These are phyloP conservation scores for Cladosporium sp. DNA, from an alignment of 2,329 filamentous ascomycete species.

Conservation along the genomic window DNA sequence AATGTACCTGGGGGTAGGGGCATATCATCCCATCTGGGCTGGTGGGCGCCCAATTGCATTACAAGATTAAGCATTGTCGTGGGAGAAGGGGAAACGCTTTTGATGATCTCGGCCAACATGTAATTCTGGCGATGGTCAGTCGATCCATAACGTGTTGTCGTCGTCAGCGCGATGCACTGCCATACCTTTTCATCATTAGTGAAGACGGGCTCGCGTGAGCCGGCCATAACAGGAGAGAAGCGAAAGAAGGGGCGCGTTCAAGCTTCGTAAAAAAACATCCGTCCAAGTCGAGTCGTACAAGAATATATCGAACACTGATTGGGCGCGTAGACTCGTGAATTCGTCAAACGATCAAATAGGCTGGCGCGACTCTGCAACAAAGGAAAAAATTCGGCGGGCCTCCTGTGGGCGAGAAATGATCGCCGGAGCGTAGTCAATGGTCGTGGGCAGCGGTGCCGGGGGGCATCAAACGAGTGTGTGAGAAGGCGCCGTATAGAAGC, in stretches of 20 bases:
- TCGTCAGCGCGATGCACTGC: background rate
- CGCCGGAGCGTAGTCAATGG: conserved; percentile 11
- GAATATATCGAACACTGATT: conserved; percentile 22
- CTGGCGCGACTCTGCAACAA: conserved; percentile 29
- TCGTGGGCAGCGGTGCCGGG: background rate
- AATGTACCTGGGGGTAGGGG: conserved; percentile 51
- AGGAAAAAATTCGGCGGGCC: conserved; percentile 30
- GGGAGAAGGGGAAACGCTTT: conserved; percentile 48
- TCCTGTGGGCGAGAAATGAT: conserved; percentile 11
- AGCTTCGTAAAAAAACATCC: conserved; percentile 35
- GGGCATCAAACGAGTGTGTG: conserved; percentile 36
- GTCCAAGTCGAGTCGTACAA: conserved; percentile 29
- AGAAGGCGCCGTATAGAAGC: conserved; percentile 33
- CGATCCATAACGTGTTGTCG: background rate
- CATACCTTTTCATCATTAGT: conserved; percentile 51
- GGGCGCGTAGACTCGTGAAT: conserved; percentile 35
- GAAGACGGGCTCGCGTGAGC: conserved; percentile 46
- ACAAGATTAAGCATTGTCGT: conserved; percentile 48
- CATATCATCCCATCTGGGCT: conserved; percentile 53
- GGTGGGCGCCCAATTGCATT: conserved; percentile 43
- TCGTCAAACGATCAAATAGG: conserved; percentile 25
- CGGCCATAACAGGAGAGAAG: conserved; percentile 44
- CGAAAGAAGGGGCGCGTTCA: conserved; percentile 30
- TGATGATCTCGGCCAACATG: conserved; percentile 56
- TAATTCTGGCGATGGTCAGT: conserved; percentile 35